Conservation (phyloP, 768 basidiomycete species). For the Pleurotus citrinopileatus region DNA sequence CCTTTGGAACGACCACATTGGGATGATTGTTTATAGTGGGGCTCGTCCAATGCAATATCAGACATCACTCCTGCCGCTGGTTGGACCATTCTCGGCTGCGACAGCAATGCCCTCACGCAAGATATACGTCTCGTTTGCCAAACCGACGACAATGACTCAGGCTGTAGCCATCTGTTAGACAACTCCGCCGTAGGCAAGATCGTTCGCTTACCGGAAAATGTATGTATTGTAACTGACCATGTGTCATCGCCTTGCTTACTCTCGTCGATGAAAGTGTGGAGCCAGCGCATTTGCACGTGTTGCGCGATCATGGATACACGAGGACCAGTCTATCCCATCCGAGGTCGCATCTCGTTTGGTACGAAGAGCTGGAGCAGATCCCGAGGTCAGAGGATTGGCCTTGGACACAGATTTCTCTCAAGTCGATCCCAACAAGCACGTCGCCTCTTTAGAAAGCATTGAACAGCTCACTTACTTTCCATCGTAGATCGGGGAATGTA, state of each 20-base stretch:
- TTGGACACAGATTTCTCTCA: constrained; percentile 38
- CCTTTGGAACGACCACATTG: not conserved
- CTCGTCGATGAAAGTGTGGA: constrained; percentile 29
- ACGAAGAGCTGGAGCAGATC: constrained; percentile 30
- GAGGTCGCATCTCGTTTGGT: constrained; percentile 23
- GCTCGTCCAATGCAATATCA: constrained; percentile 31
- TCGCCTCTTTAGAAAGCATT: not conserved
- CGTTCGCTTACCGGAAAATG: constrained; percentile 50
- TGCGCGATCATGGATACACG: constrained; percentile 35
- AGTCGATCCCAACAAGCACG: constrained; percentile 24
- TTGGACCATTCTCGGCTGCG: constrained; percentile 49
- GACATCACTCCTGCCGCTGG: constrained; percentile 49
- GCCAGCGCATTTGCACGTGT: constrained; percentile 39
- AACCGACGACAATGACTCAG: constrained; percentile 20
- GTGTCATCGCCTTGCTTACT: not conserved
- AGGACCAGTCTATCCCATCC: constrained; percentile 41
- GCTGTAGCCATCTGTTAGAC: constrained; percentile 38
- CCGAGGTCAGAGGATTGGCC: constrained; percentile 35
- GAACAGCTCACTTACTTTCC: not conserved
- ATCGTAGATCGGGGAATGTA: constrained; percentile 5
- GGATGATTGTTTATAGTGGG: constrained; percentile 31
- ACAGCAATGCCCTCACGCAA: constrained; percentile 34
- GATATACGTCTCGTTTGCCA: constrained; percentile 49
- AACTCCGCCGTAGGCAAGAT: constrained; percentile 43
- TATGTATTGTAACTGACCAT: constrained; percentile 21